Conservation (phyloP, 2,329 filamentous ascomycete species). For the Podosphaera aphanis region DNA sequence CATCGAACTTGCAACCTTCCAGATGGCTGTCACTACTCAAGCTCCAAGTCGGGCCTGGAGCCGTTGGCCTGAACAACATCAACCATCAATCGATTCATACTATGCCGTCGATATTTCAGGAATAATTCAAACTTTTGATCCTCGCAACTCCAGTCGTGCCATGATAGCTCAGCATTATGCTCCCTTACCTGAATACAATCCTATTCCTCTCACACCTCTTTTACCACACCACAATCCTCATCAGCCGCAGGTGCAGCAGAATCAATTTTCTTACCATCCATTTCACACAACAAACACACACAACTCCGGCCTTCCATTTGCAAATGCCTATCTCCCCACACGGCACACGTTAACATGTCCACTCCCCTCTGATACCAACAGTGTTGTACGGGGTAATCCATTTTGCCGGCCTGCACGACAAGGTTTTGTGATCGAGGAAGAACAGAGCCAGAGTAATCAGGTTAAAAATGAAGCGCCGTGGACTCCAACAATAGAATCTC, state of each 20-base stretch:
- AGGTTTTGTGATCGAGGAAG: slow-evolving; percentile 11
- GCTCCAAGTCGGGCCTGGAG: slow-evolving; percentile 27
- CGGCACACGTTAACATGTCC: slow-evolving; percentile 15
- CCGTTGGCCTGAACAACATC: slow-evolving; percentile 25
- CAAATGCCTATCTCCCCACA: slow-evolving; percentile 13
- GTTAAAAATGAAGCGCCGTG: slow-evolving; percentile 17
- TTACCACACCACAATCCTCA: slow-evolving; percentile 14
- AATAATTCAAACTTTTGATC: slow-evolving; percentile 25
- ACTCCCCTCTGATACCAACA: slow-evolving; percentile 5
- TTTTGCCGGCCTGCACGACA: slow-evolving; percentile 16
- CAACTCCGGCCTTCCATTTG: slow-evolving; percentile 12
- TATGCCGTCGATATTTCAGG: slow-evolving; percentile 21
- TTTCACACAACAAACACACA: slow-evolving; percentile 13
- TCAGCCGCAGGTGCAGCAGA: slow-evolving; percentile 11
- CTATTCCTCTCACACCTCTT: slow-evolving; percentile 21
- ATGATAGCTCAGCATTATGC: slow-evolving; percentile 25
- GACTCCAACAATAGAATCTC: slow-evolving; percentile 7
- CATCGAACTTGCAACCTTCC: slow-evolving; percentile 10
- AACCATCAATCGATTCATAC: slow-evolving; percentile 8
- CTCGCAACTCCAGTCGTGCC: slow-evolving; percentile 21
- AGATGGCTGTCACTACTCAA: slow-evolving; percentile 26
- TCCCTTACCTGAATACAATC: slow-evolving; percentile 22
- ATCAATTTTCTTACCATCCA: slow-evolving; percentile 21
- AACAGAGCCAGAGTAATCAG: slow-evolving; percentile 17
- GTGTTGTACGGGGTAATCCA: slow-evolving; percentile 7